Percentiles rank a stretch among this genome's conserved stretches.
These are phyloP conservation scores for Volvariella volvacea DNA, from an alignment of 1,284 basidiomycete genomes.

Conservation along the genomic window DNA sequence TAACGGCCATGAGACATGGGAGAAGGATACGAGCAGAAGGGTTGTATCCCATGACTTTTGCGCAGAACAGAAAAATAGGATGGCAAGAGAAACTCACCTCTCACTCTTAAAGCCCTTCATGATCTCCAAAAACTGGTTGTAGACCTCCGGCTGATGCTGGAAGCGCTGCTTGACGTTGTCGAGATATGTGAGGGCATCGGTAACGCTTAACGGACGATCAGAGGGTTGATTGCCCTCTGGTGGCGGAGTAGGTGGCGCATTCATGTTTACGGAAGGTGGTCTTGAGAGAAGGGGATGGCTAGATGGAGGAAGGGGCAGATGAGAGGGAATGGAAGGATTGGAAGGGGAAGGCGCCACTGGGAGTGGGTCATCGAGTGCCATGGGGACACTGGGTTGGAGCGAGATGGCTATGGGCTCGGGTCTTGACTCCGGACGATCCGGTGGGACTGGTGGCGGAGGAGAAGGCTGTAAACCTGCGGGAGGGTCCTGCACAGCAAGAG, in stretches of 20 bases:
- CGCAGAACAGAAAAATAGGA: slow-evolving; percentile 3
- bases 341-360: too few relatives aligned
- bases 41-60: too few relatives aligned
- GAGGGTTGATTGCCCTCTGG: slow-evolving; percentile 2
- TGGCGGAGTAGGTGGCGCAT: background rate
- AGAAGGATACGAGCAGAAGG: too few relatives aligned
- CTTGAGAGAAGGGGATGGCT: background rate
- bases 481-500: background rate
- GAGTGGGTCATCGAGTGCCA: too few relatives aligned
- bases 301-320: background rate
- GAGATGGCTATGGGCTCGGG: background rate
- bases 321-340: too few relatives aligned
- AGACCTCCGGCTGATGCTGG: slow-evolving; percentile 82
- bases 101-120: slow-evolving; percentile 99
- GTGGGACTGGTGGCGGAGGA: background rate
- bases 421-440: background rate
- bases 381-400: background rate
- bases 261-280: background rate
- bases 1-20: too few relatives aligned
- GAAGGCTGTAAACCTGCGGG: background rate
- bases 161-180: slow-evolving; percentile 92
- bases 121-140: slow-evolving; percentile 93
- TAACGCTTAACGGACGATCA: slow-evolving; percentile 62
- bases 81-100: slow-evolving; percentile 47
- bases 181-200: slow-evolving; percentile 91